Evolutionary conservation across 176 grass and related monocot species (phyloP), one percentile per base, ranked within the genome.

Genomic region (Juncus inflexus): DNA sequence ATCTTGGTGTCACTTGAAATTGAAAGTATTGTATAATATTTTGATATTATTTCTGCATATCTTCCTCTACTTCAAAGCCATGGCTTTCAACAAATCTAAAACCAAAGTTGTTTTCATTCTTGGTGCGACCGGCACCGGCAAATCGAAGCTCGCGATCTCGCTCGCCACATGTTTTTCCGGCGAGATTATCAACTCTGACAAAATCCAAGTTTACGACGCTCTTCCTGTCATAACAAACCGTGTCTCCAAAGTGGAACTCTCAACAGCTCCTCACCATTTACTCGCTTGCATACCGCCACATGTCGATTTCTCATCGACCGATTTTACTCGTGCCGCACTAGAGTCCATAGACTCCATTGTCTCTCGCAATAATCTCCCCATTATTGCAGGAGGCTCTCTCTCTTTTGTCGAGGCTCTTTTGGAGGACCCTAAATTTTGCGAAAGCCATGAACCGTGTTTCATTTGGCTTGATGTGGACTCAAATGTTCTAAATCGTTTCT

Each of bases 121-220:
- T 11, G 88, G 92, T 19, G 79, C 92, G 4, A 91, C 92, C 0
- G 92, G 79, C 2, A 81, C 92, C 6, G 92, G 92, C 15, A 96
- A 96, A 69, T 96, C 92, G 0, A 75, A 85, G 11, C 77, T 96
- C 7, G 87, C 92, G 3, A 77, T 97, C 77, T 76, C 82, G 62
- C 74, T 97, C 43, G 92, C 87, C 8, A 55, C 52, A 51, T 69
- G 59, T 2, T 97, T 86, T 66, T 64, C 70, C 7, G 92, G 92
- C 1, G 88, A 97, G 63, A 78, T 97, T 6, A 80, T 97, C 39
- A 97, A 91, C 40, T 91, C 85, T 0, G 92, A 97, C 57, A 97
- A 97, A 61, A 97, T 97, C 64, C 92, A 97, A 56, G 9, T 91
- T 3, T 79, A 89, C 42, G 39, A 49, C 2, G 92, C 87, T 35